Base-by-base conservation (phyloP, 495 filamentous ascomycete genomes). In the Chaetomium tenue region DNA sequence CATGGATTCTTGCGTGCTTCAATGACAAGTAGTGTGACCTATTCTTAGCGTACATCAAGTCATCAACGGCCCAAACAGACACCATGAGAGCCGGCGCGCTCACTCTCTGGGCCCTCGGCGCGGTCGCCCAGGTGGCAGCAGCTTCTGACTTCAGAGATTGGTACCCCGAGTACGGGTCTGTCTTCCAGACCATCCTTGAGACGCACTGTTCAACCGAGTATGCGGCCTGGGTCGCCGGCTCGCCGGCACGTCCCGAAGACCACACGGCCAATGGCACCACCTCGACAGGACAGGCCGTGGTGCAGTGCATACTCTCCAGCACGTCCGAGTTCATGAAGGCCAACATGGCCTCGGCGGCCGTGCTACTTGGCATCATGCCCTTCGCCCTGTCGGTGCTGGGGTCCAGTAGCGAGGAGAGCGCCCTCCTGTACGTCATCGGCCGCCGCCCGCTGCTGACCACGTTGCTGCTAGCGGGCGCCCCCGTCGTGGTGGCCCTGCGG, bases 321-420 rank as follows among this genome's bases (percentile, higher is more conserved):
- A 63, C 61, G 18, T 62, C 66, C 40, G 70, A 72, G 46, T 72
- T 64, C 61, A 68, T 73, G 66, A 71, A 74, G 58, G 59, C 70
- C 25, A 70, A 70, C 55, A 64, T 70, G 58, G 59, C 66, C 13
- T 59, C 60, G 6, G 72, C 70, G 4, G 66, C 68, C 39, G 72
- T 73, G 6, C 40, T 74, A 20, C 71, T 74, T 37, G 72, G 72
- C 58, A 61, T 74, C 42, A 69, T 68, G 37, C 72, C 72, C 16
- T 63, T 68, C 13, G 63, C 68, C 3, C 65, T 74, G n/a, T 65
- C 70, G 25, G 47, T 66, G 8, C 62, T 74, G 6, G 70, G 71
- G 4, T 61, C 70, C 16, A 67, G 60, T 28, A 59, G 50, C 25
- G 66, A 55, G 30, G 71, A 74, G 59, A 60, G 61, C 4, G 62